Conservation (phyloP, 768 basidiomycete genomes). For the Kwoniella europaea region DNA sequence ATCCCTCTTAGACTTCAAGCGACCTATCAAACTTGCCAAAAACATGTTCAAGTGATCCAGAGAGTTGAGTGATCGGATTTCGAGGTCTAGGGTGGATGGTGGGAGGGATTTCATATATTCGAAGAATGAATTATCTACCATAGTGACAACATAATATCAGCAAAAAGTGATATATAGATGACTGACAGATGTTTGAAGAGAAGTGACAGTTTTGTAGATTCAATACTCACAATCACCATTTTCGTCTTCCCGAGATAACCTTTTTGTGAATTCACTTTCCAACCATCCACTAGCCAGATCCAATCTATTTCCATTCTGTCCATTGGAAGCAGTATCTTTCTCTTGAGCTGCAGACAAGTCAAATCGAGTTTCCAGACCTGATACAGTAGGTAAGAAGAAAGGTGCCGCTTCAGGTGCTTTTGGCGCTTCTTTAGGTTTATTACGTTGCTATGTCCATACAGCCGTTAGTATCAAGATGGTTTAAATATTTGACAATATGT, state of each 20-base stretch:
- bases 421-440: slow-evolving; percentile 93
- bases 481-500: neutral
- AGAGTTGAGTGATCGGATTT: slow-evolving; percentile 77
- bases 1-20: slow-evolving; percentile 79
- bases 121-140: slow-evolving; percentile 79
- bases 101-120: slow-evolving; percentile 80
- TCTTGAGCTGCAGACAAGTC: slow-evolving; percentile 59
- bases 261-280: slow-evolving; percentile 70
- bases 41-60: slow-evolving; percentile 71
- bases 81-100: slow-evolving; percentile 88
- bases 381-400: slow-evolving; percentile 92
- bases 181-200: neutral
- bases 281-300: slow-evolving; percentile 37
- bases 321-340: slow-evolving; percentile 17
- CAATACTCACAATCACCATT: slow-evolving; percentile 71
- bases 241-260: slow-evolving; percentile 65
- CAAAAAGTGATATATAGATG: neutral
- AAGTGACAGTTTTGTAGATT: neutral
- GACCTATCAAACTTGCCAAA: slow-evolving; percentile 71
- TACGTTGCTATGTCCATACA: slow-evolving; percentile 71
- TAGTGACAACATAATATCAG: slow-evolving; percentile 14
- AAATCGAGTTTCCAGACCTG: slow-evolving; percentile 84
- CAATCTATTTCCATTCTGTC: slow-evolving; percentile 57
- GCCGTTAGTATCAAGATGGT: neutral
- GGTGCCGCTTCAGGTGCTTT: slow-evolving; percentile 95